Conservation (phyloP, 495 filamentous ascomycete species). For the Xylaria nigripes region DNA sequence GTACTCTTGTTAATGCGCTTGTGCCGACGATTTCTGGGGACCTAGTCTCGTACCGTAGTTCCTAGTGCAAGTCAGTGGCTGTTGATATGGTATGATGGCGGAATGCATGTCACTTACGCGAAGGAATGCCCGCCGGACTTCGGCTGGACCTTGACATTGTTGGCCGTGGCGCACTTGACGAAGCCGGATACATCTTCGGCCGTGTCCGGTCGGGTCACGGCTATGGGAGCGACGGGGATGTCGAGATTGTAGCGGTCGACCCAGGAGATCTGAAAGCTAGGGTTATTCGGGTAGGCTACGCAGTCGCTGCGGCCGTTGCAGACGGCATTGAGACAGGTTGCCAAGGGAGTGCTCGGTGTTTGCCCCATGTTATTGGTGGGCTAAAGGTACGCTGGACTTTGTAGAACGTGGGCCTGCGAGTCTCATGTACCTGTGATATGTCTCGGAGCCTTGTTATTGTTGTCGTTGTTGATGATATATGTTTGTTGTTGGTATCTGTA, state of each 20-base stretch:
- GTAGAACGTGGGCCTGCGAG: not conserved
- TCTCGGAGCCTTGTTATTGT: too few species aligned
- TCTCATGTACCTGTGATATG: not conserved
- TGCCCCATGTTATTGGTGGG: constrained; percentile 21
- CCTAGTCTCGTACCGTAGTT: constrained; percentile 26
- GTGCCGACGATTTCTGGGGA: too few species aligned
- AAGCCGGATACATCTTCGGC: constrained; percentile 50
- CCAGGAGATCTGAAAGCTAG: constrained; percentile 36
- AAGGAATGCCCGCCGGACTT: constrained; percentile 70
- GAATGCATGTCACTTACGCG: constrained; percentile 27
- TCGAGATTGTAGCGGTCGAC: constrained; percentile 58
- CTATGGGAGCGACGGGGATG: constrained; percentile 49
- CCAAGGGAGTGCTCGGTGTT: constrained; percentile 22
- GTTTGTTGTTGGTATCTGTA: too few species aligned
- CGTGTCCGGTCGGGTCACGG: constrained; percentile 52
- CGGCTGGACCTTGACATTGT: constrained; percentile 55
- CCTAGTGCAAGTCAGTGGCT: constrained; percentile 14
- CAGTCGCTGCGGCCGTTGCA: constrained; percentile 34
- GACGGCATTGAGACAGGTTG: constrained; percentile 33
- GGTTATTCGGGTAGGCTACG: constrained; percentile 31
- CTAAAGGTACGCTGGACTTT: not conserved
- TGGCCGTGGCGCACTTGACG: constrained; percentile 48
- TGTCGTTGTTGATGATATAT: too few species aligned
- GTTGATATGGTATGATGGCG: not conserved
- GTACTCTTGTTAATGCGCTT: constrained; percentile 21